These are phyloP conservation scores for Vigna unguiculata DNA, from an alignment of 306 rosid genomes.

Conservation along the genomic window DNA sequence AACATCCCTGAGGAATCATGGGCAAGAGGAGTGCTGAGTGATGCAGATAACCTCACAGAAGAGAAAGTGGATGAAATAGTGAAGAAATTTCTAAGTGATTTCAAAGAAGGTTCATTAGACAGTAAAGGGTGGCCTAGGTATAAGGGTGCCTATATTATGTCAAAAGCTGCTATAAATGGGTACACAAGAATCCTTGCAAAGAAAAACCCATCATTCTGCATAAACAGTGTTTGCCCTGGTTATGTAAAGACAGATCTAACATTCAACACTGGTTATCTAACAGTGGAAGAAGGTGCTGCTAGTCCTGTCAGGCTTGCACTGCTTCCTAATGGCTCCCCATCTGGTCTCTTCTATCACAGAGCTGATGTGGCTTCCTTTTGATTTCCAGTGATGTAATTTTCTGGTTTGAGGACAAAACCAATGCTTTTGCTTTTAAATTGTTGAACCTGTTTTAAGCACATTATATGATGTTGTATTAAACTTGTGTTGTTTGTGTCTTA, in stretches of 20 bases:
- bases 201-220: slow-evolving; percentile 39
- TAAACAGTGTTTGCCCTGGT: slow-evolving; percentile 56
- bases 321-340: slow-evolving; percentile 31
- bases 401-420: slow-evolving; percentile 8
- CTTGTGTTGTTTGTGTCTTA: no score
- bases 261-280: slow-evolving; percentile 38
- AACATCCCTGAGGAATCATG: slow-evolving; percentile 39
- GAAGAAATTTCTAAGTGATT: slow-evolving; percentile 45
- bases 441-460: not conserved
- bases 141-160: slow-evolving; percentile 30
- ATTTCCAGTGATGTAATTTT: not conserved
- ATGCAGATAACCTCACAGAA: slow-evolving; percentile 45
- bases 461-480: not conserved
- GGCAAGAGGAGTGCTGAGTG: slow-evolving; percentile 45
- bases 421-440: not conserved
- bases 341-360: slow-evolving; percentile 46
- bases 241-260: slow-evolving; percentile 49
- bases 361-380: slow-evolving; percentile 22
- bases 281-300: slow-evolving; percentile 55
- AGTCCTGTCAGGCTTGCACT: slow-evolving; percentile 46
- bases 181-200: slow-evolving; percentile 54
- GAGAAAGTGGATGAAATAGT: slow-evolving; percentile 51
- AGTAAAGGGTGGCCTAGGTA: slow-evolving; percentile 47
- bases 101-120: slow-evolving; percentile 42
- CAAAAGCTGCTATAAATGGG: slow-evolving; percentile 55